Percentiles rank a stretch among this genome's conserved stretches.
Evolutionary conservation across 2,329 filamentous ascomycete species (phyloP).

Genomic region (Penicillium sp.): DNA sequence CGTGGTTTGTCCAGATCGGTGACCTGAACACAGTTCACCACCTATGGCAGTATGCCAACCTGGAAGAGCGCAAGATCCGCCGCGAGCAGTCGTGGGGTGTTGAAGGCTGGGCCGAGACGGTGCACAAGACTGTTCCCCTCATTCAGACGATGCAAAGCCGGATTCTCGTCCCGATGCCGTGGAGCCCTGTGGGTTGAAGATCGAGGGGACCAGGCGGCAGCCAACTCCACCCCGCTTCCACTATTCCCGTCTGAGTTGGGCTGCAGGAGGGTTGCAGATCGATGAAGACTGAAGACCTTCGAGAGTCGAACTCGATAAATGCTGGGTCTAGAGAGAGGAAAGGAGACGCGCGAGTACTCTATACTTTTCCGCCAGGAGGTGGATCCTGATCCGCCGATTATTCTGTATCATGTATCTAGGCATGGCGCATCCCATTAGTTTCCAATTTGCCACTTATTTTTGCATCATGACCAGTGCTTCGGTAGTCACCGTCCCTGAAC

Average conservation of each 20-base stretch:
- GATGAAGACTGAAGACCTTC: background rate
- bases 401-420: slow-evolving; percentile 28
- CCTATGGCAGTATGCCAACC: slow-evolving; percentile 96
- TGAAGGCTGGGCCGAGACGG: slow-evolving; percentile 94
- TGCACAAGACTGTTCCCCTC: slow-evolving; percentile 96
- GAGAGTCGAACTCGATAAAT: too few relatives aligned
- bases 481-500: slow-evolving; percentile 5
- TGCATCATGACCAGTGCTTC: background rate
- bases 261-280: background rate
- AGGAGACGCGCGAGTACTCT: too few relatives aligned
- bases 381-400: slow-evolving; percentile 1
- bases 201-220: background rate
- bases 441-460: slow-evolving; percentile 3
- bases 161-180: slow-evolving; percentile 91
- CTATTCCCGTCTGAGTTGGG: background rate
- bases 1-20: slow-evolving; percentile 98
- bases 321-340: background rate
- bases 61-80: slow-evolving; percentile 88
- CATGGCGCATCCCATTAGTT: slow-evolving; percentile 15
- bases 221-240: background rate
- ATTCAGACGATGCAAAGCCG: slow-evolving; percentile 97
- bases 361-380: background rate
- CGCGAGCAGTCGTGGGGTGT: slow-evolving; percentile 95
- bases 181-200: slow-evolving; percentile 82
- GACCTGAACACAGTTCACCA: slow-evolving; percentile 98